phyloP scores from a whole-genome alignment of 2,329 filamentous ascomycete species.

The Hypoxylon sp. region DNA sequence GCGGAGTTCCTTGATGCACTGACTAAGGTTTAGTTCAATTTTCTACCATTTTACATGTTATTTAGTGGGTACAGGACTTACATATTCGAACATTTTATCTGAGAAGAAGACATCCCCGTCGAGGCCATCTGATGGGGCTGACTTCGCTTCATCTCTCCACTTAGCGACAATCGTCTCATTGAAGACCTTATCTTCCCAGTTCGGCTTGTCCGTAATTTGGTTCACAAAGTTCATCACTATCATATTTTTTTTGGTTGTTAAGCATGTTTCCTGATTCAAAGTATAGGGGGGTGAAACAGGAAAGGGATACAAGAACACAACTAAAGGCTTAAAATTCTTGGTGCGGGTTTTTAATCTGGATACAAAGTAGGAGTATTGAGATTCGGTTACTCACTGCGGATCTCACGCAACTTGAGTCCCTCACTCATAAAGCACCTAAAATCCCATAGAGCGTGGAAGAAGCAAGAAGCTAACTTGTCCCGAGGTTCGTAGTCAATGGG shows the following conservation, averaged over 20 bases:
- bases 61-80: conserved; percentile 34
- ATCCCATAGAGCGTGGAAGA: conserved; percentile 29
- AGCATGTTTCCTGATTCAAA: neutral
- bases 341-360: neutral
- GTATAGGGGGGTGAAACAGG: neutral
- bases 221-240: conserved; percentile 50
- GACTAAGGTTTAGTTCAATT: conserved; percentile 15
- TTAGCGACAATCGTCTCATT: conserved; percentile 45
- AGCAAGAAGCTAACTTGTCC: neutral
- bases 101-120: conserved; percentile 52
- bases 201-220: conserved; percentile 50
- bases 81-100: conserved; percentile 57
- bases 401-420: conserved; percentile 32
- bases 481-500: conserved; percentile 7
- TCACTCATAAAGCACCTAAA: conserved; percentile 12
- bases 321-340: neutral
- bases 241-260: neutral
- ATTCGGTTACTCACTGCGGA: conserved; percentile 31
- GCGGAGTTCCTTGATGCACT: conserved; percentile 60
- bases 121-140: conserved; percentile 7
- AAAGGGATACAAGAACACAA: neutral
- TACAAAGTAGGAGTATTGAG: neutral
- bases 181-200: conserved; percentile 49
- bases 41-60: neutral
- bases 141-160: conserved; percentile 46